Evolutionary conservation across 192 early-diverging fungal species (phyloP).

Genomic region (Umbelopsis isabellina): DNA sequence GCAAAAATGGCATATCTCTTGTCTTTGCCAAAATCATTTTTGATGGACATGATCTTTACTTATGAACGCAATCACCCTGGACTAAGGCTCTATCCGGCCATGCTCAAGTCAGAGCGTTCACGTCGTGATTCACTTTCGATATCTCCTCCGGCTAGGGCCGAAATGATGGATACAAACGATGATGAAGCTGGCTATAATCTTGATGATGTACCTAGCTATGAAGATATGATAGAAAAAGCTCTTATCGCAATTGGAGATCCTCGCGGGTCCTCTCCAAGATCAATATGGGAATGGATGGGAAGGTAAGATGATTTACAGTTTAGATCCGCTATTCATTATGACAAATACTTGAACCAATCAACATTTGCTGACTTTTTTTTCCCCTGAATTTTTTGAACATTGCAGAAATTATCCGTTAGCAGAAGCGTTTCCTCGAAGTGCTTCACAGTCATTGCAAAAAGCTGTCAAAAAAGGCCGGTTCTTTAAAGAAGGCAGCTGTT

Average conservation of each 20-base stretch:
- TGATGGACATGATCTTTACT: constrained; percentile 32
- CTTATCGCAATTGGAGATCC: constrained; percentile 43
- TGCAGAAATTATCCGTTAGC: constrained; percentile 48
- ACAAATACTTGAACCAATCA: too few species aligned
- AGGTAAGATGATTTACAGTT: constrained; percentile 31
- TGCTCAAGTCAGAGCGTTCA: constrained; percentile 20
- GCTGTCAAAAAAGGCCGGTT: constrained; percentile 53
- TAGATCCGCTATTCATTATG: background rate
- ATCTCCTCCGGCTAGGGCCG: background rate
- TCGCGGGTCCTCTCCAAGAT: constrained; percentile 45
- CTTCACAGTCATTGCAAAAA: constrained; percentile 52
- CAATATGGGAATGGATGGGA: constrained; percentile 51
- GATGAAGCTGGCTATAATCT: constrained; percentile 10
- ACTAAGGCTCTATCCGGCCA: constrained; percentile 31
- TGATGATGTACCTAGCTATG: constrained; percentile 49
- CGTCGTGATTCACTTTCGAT: constrained; percentile 10
- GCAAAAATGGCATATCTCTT: constrained; percentile 32
- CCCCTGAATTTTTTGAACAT: background rate
- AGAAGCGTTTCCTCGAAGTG: constrained; percentile 47
- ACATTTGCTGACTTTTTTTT: background rate
- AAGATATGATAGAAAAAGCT: constrained; percentile 58
- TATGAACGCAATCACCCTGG: constrained; percentile 34
- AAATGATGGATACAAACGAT: constrained; percentile 15
- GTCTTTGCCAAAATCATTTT: constrained; percentile 27
- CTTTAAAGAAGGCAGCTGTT: constrained; percentile 44